phyloP scores from a whole-genome alignment of 1,284 basidiomycete genomes.

The Schizophyllum commune region DNA sequence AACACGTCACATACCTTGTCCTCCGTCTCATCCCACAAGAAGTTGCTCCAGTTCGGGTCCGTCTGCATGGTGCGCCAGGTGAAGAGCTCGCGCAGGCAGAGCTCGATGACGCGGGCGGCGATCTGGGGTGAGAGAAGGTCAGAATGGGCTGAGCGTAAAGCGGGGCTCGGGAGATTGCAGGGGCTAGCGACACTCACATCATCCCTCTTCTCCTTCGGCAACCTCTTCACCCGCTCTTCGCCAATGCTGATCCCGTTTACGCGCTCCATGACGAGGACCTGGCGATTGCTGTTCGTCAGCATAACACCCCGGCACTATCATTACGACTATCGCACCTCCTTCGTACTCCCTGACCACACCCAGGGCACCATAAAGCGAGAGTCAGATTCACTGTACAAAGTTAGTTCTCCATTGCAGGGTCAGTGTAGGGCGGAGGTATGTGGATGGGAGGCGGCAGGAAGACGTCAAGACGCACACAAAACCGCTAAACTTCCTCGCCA shows the following conservation, averaged over 20 bases:
- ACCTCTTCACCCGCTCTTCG: conserved; percentile 40
- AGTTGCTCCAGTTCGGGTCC: conserved; percentile 98
- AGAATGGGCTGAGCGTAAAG: neutral
- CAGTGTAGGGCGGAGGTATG: too few species aligned
- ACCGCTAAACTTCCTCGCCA: conserved; percentile 57
- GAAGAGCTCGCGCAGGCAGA: conserved; percentile 90
- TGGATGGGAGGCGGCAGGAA: too few species aligned
- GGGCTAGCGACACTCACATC: conserved; percentile 42
- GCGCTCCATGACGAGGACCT: conserved; percentile 87
- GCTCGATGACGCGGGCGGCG: conserved; percentile 72
- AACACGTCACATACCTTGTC: conserved; percentile 12
- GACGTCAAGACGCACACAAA: conserved; percentile 29
- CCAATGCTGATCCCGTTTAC: conserved; percentile 83
- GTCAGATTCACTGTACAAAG: conserved; percentile 26
- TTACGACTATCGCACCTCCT: conserved; percentile 18
- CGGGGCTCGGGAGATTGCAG: neutral
- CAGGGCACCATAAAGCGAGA: conserved; percentile 77
- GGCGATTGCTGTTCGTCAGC: neutral
- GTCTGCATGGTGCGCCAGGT: conserved; percentile 95
- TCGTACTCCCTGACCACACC: conserved; percentile 79
- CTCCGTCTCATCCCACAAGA: conserved; percentile 74
- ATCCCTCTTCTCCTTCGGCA: conserved; percentile 65
- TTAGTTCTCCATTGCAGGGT: too few species aligned
- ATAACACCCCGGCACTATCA: neutral
- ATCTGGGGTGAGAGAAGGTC: conserved; percentile 47